A percentile compares a stretch with the other conserved stretches of the same genome.
Evolutionary conservation across 1,284 basidiomycete genomes (phyloP).

Genomic region (Sporisorium graminicola): DNA sequence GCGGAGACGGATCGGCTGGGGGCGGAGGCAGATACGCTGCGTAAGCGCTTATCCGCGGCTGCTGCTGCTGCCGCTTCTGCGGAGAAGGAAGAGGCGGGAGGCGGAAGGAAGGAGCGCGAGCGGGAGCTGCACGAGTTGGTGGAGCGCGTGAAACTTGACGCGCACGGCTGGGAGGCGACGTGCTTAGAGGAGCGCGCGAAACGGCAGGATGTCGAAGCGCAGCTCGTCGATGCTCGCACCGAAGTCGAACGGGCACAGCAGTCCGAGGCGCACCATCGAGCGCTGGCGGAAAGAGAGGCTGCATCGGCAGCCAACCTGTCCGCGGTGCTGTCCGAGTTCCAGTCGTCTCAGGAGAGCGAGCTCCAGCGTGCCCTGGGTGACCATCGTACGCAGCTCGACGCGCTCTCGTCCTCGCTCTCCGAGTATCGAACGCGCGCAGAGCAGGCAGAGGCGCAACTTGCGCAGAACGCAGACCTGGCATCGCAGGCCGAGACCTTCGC

Average conservation of each 20-base stretch:
- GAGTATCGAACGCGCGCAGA: slow-evolving; percentile 88
- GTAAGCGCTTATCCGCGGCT: slow-evolving; percentile 11
- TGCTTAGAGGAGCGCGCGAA: slow-evolving; percentile 49
- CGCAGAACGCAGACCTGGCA: neutral
- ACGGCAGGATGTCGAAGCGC: slow-evolving; percentile 74
- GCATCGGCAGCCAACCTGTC: slow-evolving; percentile 87
- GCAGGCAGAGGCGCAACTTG: slow-evolving; percentile 77
- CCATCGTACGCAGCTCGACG: slow-evolving; percentile 80
- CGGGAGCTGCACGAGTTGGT: slow-evolving; percentile 54
- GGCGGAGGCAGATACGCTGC: slow-evolving; percentile 43
- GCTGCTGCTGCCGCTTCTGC: too few relatives aligned
- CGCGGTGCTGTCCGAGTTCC: slow-evolving; percentile 93
- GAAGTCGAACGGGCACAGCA: slow-evolving; percentile 68
- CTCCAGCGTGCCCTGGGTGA: slow-evolving; percentile 82
- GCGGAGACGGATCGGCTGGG: slow-evolving; percentile 51
- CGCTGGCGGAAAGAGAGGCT: slow-evolving; percentile 78
- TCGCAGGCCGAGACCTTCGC: slow-evolving; percentile 66
- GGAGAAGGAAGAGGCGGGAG: slow-evolving; percentile 1
- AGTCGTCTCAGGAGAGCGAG: slow-evolving; percentile 77
- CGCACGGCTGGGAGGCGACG: slow-evolving; percentile 40
- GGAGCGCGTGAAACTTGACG: slow-evolving; percentile 55
- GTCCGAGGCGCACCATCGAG: slow-evolving; percentile 71
- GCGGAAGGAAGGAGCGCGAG: slow-evolving; percentile 14
- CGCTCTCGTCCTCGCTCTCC: slow-evolving; percentile 80
- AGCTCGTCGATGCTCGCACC: slow-evolving; percentile 73